Evolutionary conservation across 129 eudicot species (phyloP), one percentile per base, ranked within the genome.

Genomic region (Helianthus annuus): DNA sequence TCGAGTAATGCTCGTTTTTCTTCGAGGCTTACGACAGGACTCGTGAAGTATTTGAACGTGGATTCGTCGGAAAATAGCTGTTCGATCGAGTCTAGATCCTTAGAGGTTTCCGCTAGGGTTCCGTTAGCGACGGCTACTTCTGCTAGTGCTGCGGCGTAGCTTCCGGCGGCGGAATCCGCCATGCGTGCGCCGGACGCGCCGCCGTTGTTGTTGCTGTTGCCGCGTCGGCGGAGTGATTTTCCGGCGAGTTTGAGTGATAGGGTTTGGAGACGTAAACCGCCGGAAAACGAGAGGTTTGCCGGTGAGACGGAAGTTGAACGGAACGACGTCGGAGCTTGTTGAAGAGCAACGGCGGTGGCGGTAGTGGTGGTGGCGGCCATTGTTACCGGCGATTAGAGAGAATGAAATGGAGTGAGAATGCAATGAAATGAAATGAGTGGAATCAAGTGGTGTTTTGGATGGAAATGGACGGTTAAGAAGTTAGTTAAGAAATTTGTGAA

Each of bases 131-230:
- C 66, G 1, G 96, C 96, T 1, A 92, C 84, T 16, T 92, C 97
- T 32, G 89, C 86, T 16, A 92, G 82, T 3, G 97, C 97, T 17
- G 76, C 27, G 36, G 97, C 97, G 79, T 92, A 92, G 76, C 96
- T 89, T 34, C 80, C 73, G 57, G 97, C 87, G 6, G 93, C 88
- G 3, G 80, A 61, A 53, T 79, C 91, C 10, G 84, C 72, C 91
- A 81, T 86, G 7, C 69, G 48, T 52, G 89, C 78, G 10, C 82
- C 84, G 49, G 72, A 73, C 2, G 88, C 84, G 0, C 89, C 88
- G 71, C 76, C 70, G 51, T 32, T 32, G 36, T 32, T 32, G 36
- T 32, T 32, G 36, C 36, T 3, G 32, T 1, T 27, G 36, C 52
- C 75, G 46, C 42, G 55, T 6, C 45, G 45, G 58, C 84, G 64